These are phyloP conservation scores for apple (Malus domestica) DNA, from an alignment of 306 rosid species.

Conservation along the genomic window DNA sequence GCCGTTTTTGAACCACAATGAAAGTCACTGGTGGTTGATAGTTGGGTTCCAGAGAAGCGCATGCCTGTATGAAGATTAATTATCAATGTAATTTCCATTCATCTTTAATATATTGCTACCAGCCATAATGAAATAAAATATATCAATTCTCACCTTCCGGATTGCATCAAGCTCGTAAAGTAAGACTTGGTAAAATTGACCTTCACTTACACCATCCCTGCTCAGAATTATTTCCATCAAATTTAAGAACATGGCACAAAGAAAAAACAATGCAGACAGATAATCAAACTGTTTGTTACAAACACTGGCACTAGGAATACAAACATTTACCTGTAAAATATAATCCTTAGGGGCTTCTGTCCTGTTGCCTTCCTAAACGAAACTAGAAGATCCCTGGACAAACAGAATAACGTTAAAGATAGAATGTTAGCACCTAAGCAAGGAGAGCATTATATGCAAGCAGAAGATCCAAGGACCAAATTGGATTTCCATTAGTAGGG, in stretches of 20 bases:
- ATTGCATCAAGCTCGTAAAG: slow-evolving; percentile 88
- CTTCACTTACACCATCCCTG: slow-evolving; percentile 97
- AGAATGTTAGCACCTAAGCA: background rate
- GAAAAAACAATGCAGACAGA: background rate
- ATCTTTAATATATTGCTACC: background rate
- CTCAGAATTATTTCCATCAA: slow-evolving; percentile 12
- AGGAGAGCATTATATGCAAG: background rate
- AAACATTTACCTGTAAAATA: slow-evolving; percentile 71
- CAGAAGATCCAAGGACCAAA: background rate
- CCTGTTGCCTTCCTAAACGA: slow-evolving; percentile 93
- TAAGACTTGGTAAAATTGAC: slow-evolving; percentile 86
- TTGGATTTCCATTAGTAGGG: background rate
- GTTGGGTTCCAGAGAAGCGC: slow-evolving; percentile 88
- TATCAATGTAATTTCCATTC: background rate
- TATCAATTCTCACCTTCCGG: slow-evolving; percentile 53
- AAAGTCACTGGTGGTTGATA: slow-evolving; percentile 95
- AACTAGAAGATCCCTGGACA: slow-evolving; percentile 75
- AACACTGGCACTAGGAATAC: background rate
- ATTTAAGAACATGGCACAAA: background rate
- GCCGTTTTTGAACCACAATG: slow-evolving; percentile 89
- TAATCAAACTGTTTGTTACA: background rate
- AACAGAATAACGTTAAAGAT: background rate
- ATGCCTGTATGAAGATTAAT: slow-evolving; percentile 43
- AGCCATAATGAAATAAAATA: background rate
- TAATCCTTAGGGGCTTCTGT: slow-evolving; percentile 82